Base-by-base conservation (phyloP, 2,329 filamentous ascomycete genomes). In the Stagonosporopsis vannaccii region DNA sequence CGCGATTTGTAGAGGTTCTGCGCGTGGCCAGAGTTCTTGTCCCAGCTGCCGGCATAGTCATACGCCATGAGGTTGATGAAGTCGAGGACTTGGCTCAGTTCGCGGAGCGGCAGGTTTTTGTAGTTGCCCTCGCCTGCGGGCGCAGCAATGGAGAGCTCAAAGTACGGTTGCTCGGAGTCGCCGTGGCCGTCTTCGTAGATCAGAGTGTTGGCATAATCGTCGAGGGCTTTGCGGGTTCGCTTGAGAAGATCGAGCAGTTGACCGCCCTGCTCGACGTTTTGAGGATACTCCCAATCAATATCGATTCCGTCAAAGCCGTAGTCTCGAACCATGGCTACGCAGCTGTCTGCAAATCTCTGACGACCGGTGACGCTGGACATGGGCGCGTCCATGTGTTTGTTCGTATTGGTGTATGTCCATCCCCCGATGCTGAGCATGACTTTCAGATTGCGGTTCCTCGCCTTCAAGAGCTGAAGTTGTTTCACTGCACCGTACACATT, bases 381-480 rank as follows among this genome's bases (percentile, higher is more conserved):
- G 0, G 92, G 90, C 25, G 78, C 79, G 1, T 85, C 80, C 76
- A 97, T 96, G 78, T 96, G 95, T 74, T 85, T 76, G 23, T 67
- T 58, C 19, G 61, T 60, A 37, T 73, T 65, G 3, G 88, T 90
- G 72, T 90, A 91, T 0, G 86, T 90, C 87, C 88, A 95, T 15
- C 92, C 92, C 36, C 92, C 92, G 57, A 96, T 91, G 50, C 89
- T 92, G 4, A 97, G 84, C 12, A 97, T 82, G 3, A 89, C 82
- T 76, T 96, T 96, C 54, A 96, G 76, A 48, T 90, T 85, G 19
- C 91, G 86, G 72, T 96, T 86, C 63, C 82, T 78, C 77, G 92
- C 88, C 80, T 96, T 96, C 48, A 90, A 82, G 1, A 91, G 75
- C 72, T 84, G 91, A 1, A 96, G 79, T 71, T 94, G 90, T 77